A percentile compares a stretch with the other conserved stretches of the same genome.
Evolutionary conservation across 2,329 filamentous ascomycete genomes (phyloP).

Genomic region (Microdochium bolleyi): DNA sequence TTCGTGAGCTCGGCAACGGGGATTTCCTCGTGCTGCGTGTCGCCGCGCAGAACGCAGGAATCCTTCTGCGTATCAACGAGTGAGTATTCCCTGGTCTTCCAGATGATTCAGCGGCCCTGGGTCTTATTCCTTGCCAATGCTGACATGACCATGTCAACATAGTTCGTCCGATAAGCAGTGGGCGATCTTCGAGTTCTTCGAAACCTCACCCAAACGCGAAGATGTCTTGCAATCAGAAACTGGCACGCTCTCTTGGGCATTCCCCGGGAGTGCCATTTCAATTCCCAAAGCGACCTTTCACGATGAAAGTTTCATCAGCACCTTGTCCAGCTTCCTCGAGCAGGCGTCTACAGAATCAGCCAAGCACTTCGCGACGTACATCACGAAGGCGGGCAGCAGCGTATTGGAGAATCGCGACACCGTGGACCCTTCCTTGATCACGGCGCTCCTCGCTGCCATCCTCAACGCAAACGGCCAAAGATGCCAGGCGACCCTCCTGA

Average conservation of each 20-base stretch:
- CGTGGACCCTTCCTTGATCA: conserved; percentile 45
- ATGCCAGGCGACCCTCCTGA: conserved; percentile 25
- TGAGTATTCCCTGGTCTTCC: neutral
- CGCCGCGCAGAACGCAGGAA: conserved; percentile 11
- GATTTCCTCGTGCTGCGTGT: conserved; percentile 12
- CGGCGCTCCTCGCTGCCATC: conserved; percentile 48
- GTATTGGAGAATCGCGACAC: conserved; percentile 50
- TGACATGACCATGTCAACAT: neutral
- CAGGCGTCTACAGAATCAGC: conserved; percentile 43
- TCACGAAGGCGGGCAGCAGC: conserved; percentile 38
- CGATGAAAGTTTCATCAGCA: conserved; percentile 32
- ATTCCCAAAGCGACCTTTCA: conserved; percentile 28
- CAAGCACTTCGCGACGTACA: conserved; percentile 40
- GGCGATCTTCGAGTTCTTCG: conserved; percentile 47
- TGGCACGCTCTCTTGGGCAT: conserved; percentile 39
- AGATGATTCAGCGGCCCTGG: neutral
- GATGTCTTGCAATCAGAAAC: conserved; percentile 34
- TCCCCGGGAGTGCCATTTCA: conserved; percentile 39
- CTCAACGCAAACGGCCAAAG: conserved; percentile 44
- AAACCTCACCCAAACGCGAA: conserved; percentile 40
- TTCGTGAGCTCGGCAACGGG: conserved; percentile 5
- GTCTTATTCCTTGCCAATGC: too few relatives aligned
- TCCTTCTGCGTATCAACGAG: conserved; percentile 7
- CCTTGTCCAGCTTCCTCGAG: conserved; percentile 42
- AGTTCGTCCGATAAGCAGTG: conserved; percentile 7